Evolutionary conservation across 371 early-diverging fungal species (phyloP).

Genomic region (Mortierella sp.): DNA sequence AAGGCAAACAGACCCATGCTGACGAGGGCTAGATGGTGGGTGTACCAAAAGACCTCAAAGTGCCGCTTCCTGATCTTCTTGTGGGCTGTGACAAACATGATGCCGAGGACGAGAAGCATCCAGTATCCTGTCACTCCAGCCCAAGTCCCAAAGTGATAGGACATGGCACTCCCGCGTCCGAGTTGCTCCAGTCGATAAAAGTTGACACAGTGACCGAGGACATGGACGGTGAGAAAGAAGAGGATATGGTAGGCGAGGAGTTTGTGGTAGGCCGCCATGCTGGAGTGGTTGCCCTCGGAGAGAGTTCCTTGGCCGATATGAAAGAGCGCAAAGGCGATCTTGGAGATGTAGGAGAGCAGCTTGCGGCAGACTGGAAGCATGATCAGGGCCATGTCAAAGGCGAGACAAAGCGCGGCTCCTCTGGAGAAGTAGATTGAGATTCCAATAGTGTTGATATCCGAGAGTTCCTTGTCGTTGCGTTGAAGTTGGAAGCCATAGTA

Average conservation of each 20-base stretch:
- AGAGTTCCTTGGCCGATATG: constrained; percentile 73
- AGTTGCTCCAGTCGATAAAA: constrained; percentile 61
- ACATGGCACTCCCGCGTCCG: constrained; percentile 47
- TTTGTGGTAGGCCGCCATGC: constrained; percentile 72
- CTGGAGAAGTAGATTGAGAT: constrained; percentile 64
- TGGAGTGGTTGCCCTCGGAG: constrained; percentile 49
- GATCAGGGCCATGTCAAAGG: constrained; percentile 72
- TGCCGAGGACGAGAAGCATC: constrained; percentile 70
- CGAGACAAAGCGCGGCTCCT: constrained; percentile 69
- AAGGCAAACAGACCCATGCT: constrained; percentile 70
- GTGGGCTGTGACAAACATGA: constrained; percentile 73
- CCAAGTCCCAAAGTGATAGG: constrained; percentile 64
- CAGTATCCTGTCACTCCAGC: constrained; percentile 79
- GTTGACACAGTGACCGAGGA: constrained; percentile 71
- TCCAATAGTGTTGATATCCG: constrained; percentile 61
- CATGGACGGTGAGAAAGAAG: constrained; percentile 71
- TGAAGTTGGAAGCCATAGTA: constrained; percentile 62
- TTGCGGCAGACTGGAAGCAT: constrained; percentile 88
- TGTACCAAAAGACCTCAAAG: constrained; percentile 83
- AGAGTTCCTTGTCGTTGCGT: constrained; percentile 61
- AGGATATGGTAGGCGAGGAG: constrained; percentile 72
- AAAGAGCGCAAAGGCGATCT: constrained; percentile 63
- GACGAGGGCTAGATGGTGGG: constrained; percentile 78
- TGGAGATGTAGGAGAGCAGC: constrained; percentile 74
- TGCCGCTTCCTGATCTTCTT: constrained; percentile 64